Evolutionary conservation across 306 rosid species (phyloP).

Genomic region (Morella rubra): DNA sequence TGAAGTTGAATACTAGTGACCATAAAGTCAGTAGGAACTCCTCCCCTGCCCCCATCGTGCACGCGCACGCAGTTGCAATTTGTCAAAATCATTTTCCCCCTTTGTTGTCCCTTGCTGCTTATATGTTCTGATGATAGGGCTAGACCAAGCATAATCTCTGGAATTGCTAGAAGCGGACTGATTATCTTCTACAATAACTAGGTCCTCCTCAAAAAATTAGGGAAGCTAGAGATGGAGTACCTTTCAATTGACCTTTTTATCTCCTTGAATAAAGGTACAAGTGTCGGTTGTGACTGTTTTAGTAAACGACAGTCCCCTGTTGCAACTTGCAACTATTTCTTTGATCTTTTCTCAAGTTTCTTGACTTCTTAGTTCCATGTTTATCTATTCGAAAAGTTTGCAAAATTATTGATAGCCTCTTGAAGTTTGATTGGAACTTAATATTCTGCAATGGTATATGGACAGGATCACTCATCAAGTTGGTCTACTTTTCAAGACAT

Average conservation of each 20-base stretch:
- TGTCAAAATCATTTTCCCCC: neutral
- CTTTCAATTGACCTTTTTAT: slow-evolving; percentile 11
- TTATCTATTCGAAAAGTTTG: neutral
- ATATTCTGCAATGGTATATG: slow-evolving; percentile 21
- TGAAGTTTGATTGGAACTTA: slow-evolving; percentile 20
- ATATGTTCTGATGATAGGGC: neutral
- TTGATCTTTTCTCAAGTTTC: neutral
- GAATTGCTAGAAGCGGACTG: neutral
- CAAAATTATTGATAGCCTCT: slow-evolving; percentile 11
- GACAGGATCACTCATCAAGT: slow-evolving; percentile 94
- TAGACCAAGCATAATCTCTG: neutral
- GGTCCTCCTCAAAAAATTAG: neutral
- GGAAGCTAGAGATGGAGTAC: neutral
- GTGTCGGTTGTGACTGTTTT: neutral
- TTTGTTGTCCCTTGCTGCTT: neutral
- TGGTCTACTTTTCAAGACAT: slow-evolving; percentile 93
- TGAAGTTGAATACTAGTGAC: neutral
- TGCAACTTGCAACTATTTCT: neutral
- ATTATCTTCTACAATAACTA: neutral
- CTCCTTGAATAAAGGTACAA: neutral
- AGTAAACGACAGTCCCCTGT: neutral
- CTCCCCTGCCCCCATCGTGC: no score
- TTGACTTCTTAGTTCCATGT: neutral
- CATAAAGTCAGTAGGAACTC: neutral
- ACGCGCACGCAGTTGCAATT: neutral